Conservation (phyloP, 352 stramenopile species). For the Aphanomyces euteiches region DNA sequence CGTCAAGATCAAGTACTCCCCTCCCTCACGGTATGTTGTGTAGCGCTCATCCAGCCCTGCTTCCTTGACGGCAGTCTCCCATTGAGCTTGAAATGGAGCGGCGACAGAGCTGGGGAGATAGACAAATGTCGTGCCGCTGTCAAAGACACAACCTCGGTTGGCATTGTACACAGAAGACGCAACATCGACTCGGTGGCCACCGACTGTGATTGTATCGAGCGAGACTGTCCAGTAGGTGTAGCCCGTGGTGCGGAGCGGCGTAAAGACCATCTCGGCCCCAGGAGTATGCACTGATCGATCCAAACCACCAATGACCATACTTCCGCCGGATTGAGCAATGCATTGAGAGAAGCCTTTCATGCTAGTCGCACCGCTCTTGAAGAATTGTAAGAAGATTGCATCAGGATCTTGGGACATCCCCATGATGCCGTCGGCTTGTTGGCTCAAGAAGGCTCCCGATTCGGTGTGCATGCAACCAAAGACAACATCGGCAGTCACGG, state of each 20-base stretch:
- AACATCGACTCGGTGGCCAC: conserved; percentile 37
- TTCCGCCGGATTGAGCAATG: conserved; percentile 82
- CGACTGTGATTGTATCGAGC: conserved; percentile 51
- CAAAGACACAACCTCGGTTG: conserved; percentile 66
- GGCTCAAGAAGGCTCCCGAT: conserved; percentile 87
- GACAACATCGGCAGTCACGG: conserved; percentile 47
- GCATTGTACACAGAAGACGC: conserved; percentile 48
- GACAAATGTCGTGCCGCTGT: conserved; percentile 77
- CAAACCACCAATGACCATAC: conserved; percentile 90
- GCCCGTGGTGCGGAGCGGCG: conserved; percentile 60
- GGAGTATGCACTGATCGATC: conserved; percentile 62
- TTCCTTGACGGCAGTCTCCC: conserved; percentile 44
- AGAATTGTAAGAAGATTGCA: conserved; percentile 91
- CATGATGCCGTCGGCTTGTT: conserved; percentile 96
- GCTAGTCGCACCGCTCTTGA: conserved; percentile 67
- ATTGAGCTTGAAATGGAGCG: conserved; percentile 46
- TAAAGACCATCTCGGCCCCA: conserved; percentile 81
- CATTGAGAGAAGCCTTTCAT: conserved; percentile 92
- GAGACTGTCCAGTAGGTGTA: conserved; percentile 81
- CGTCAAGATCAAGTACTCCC: conserved; percentile 38
- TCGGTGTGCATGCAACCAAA: conserved; percentile 94
- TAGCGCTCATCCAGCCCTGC: conserved; percentile 20
- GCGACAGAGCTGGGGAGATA: conserved; percentile 51
- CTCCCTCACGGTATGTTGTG: conserved; percentile 16
- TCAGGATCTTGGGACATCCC: conserved; percentile 89